A percentile compares a stretch with the other conserved stretches of the same genome.
phyloP scores from a whole-genome alignment of 1,139 yeast species.

The Geotrichum histeridarum region DNA sequence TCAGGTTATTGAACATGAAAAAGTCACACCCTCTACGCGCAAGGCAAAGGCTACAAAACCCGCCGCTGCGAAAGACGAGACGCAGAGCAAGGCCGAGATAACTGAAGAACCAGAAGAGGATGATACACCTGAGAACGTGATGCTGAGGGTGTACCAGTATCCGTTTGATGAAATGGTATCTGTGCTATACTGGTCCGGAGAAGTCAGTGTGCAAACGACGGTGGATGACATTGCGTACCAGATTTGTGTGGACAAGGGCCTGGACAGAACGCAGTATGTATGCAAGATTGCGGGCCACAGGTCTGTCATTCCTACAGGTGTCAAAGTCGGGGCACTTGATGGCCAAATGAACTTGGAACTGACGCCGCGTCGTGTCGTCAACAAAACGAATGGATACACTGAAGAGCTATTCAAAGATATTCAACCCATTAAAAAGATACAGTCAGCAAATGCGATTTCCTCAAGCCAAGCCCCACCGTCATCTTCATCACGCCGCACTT shows the following conservation, averaged over 20 bases:
- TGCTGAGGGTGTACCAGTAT: conserved; percentile 31
- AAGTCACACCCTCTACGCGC: conserved; percentile 32
- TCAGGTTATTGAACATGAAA: conserved; percentile 36
- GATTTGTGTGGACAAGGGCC: conserved; percentile 35
- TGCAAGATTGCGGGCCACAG: conserved; percentile 35
- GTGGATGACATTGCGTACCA: conserved; percentile 31
- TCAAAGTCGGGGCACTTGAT: conserved; percentile 23
- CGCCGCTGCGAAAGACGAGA: neutral
- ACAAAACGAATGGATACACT: conserved; percentile 30
- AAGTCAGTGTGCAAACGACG: conserved; percentile 25
- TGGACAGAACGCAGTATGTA: conserved; percentile 36
- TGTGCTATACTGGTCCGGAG: conserved; percentile 31
- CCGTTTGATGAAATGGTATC: conserved; percentile 37
- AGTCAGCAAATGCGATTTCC: neutral
- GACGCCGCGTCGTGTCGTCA: conserved; percentile 32
- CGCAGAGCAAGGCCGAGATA: neutral
- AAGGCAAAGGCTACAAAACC: conserved; percentile 5
- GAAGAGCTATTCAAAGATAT: conserved; percentile 1
- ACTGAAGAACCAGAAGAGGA: neutral
- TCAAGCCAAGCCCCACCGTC: neutral
- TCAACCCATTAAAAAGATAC: neutral
- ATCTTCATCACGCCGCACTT: neutral
- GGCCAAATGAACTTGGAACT: conserved; percentile 30
- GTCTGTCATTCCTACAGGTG: conserved; percentile 12
- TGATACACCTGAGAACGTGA: conserved; percentile 18